phyloP scores from a whole-genome alignment of 2,329 filamentous ascomycete genomes.

The Graphiopsis chlorocephala region DNA sequence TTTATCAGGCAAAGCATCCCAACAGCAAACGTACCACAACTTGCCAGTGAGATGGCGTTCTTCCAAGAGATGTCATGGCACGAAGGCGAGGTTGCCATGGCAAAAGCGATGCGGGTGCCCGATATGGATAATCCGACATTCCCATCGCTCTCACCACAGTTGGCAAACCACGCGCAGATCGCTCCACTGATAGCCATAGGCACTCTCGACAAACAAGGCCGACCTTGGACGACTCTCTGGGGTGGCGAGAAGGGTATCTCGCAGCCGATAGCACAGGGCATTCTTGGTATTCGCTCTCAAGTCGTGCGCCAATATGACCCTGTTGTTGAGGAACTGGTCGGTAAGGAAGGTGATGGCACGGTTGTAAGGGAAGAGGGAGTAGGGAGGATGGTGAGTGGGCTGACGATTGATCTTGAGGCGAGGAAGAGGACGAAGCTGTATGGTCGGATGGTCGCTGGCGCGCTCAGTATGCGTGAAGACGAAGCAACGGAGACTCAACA shows the following conservation, averaged over 20 bases:
- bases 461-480: constrained; percentile 42
- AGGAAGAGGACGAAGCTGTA: constrained; percentile 72
- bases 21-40: neutral
- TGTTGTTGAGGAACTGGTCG: constrained; percentile 63
- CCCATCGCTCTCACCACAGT: constrained; percentile 59
- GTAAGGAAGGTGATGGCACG: constrained; percentile 44
- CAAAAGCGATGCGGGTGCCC: constrained; percentile 59
- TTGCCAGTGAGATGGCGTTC: constrained; percentile 39
- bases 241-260: constrained; percentile 71
- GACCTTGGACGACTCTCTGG: constrained; percentile 76
- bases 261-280: constrained; percentile 57
- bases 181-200: constrained; percentile 72
- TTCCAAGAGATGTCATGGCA: constrained; percentile 55
- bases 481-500: constrained; percentile 28
- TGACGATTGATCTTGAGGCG: constrained; percentile 63
- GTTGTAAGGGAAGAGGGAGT: constrained; percentile 39
- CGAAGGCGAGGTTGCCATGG: constrained; percentile 65
- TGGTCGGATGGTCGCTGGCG: constrained; percentile 66
- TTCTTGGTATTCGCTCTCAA: constrained; percentile 62
- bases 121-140: constrained; percentile 64
- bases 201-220: constrained; percentile 61
- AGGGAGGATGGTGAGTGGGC: constrained; percentile 58
- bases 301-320: constrained; percentile 67
- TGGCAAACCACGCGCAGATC: constrained; percentile 58
- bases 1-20: neutral